Percentiles rank a stretch among this genome's conserved stretches.
Evolutionary conservation across 495 filamentous ascomycete genomes (phyloP).

Genomic region (Neurospora sublineolata): DNA sequence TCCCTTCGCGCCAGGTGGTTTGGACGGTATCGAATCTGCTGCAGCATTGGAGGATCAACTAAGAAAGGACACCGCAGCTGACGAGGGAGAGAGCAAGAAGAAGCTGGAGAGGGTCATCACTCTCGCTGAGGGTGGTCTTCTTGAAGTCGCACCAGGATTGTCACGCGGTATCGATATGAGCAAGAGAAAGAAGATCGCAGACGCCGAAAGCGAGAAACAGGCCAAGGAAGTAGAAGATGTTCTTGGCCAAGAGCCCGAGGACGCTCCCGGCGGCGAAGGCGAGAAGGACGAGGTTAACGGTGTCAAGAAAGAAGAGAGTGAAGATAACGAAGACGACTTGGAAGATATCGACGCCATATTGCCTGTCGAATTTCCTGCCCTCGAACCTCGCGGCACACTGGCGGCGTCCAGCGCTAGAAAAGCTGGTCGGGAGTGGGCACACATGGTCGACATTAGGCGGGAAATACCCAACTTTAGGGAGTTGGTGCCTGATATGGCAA

Average conservation of each 20-base stretch:
- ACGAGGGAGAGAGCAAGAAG: slow-evolving; percentile 30
- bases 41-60: slow-evolving; percentile 62
- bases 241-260: slow-evolving; percentile 57
- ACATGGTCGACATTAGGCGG: slow-evolving; percentile 90
- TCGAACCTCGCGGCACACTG: slow-evolving; percentile 75
- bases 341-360: slow-evolving; percentile 88
- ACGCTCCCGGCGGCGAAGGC: slow-evolving; percentile 33
- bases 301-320: slow-evolving; percentile 40
- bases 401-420: slow-evolving; percentile 58
- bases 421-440: slow-evolving; percentile 83
- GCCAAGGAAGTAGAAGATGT: slow-evolving; percentile 64
- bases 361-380: slow-evolving; percentile 82
- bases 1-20: slow-evolving; percentile 84
- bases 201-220: slow-evolving; percentile 33
- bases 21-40: slow-evolving; percentile 76
- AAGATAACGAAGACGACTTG: slow-evolving; percentile 38
- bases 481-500: slow-evolving; percentile 89
- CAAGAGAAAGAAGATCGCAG: slow-evolving; percentile 47
- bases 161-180: slow-evolving; percentile 63
- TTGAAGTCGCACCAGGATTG: slow-evolving; percentile 78
- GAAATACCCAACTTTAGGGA: slow-evolving; percentile 86
- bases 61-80: slow-evolving; percentile 12
- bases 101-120: slow-evolving; percentile 71
- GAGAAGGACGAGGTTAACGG: slow-evolving; percentile 30
- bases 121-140: slow-evolving; percentile 64